phyloP scores from a whole-genome alignment of 2,329 filamentous ascomycete species.

The Sporothrix euskadiensis region DNA sequence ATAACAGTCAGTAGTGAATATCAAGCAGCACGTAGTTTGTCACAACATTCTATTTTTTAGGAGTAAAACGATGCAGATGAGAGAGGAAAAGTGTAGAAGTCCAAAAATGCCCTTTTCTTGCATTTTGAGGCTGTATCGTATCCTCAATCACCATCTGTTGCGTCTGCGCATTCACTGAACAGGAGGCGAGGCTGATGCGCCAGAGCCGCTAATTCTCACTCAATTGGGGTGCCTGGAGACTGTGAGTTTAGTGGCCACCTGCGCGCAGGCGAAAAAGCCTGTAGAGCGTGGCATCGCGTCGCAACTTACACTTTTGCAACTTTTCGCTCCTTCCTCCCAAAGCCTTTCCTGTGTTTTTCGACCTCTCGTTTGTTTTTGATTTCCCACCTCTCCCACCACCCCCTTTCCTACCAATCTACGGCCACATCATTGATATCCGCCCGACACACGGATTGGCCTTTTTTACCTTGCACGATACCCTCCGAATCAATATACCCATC shows the following conservation, averaged over 20 bases:
- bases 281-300: slow-evolving; percentile 25
- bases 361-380: neutral
- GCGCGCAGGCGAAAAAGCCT: neutral
- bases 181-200: slow-evolving; percentile 4
- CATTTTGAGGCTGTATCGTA: neutral
- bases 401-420: neutral
- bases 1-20: neutral
- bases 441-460: slow-evolving; percentile 9
- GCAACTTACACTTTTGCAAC: slow-evolving; percentile 24
- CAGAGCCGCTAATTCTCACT: neutral
- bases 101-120: neutral
- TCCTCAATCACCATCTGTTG: neutral
- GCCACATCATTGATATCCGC: neutral
- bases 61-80: no score
- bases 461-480: neutral
- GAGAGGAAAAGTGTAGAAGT: no score
- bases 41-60: neutral
- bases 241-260: neutral
- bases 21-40: neutral
- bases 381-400: neutral
- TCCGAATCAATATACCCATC: neutral
- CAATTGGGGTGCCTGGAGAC: neutral
- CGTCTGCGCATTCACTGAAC: neutral
- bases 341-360: neutral
- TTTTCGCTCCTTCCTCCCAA: neutral